Evolutionary conservation across 257 asterid genomes (phyloP).

Genomic region (Phtheirospermum japonicum): DNA sequence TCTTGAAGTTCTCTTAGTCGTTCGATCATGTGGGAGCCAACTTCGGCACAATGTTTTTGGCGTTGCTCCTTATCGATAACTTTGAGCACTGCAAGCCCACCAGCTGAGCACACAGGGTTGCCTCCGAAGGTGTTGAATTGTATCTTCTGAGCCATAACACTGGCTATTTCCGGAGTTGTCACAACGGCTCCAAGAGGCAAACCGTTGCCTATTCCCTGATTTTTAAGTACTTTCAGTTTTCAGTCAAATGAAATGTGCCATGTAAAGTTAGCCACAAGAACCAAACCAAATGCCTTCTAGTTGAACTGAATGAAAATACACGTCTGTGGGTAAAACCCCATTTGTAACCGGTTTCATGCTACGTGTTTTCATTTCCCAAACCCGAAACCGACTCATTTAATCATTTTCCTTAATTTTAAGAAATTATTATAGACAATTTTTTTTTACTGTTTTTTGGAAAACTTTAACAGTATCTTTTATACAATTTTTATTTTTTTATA

Average conservation of each 20-base stretch:
- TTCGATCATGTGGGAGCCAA: conserved; percentile 76
- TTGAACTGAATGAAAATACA: not conserved
- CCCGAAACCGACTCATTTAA: too few relatives aligned
- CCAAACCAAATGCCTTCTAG: not conserved
- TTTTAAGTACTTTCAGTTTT: not conserved
- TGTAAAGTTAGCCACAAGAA: conserved; percentile 6
- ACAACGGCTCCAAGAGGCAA: conserved; percentile 98
- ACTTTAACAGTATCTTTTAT: too few relatives aligned
- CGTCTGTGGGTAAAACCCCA: too few relatives aligned
- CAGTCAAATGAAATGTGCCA: conserved; percentile 21
- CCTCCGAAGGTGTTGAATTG: conserved; percentile 97
- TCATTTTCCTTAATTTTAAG: too few relatives aligned
- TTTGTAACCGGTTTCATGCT: too few relatives aligned
- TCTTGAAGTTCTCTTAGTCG: conserved; percentile 72
- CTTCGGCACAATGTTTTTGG: conserved; percentile 76
- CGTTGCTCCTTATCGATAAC: conserved; percentile 88
- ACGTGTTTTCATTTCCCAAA: too few relatives aligned
- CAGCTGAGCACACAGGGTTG: conserved; percentile 97
- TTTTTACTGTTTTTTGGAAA: too few relatives aligned
- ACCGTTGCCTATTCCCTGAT: conserved; percentile 95
- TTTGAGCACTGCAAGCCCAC: conserved; percentile 85
- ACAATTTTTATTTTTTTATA: too few relatives aligned
- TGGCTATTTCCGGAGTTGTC: conserved; percentile 96
- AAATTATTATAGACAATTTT: too few relatives aligned
- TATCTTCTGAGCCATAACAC: conserved; percentile 77